phyloP scores from a whole-genome alignment of 2,329 filamentous ascomycete species.

The Pseudopyrenochaeta lycopersici region DNA sequence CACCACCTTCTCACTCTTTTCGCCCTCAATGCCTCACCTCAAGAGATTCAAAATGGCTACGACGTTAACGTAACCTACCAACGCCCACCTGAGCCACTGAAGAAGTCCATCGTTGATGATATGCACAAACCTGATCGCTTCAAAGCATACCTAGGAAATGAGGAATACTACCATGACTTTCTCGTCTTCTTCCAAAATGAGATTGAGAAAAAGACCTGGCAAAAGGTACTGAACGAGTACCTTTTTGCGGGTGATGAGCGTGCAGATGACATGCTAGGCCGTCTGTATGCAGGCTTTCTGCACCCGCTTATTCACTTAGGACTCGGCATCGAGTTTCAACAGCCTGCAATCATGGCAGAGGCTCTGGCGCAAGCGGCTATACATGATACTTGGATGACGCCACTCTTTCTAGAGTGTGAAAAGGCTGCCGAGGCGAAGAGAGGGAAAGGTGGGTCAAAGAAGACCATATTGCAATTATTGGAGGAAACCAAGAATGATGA shows the following conservation, averaged over 20 bases:
- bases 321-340: constrained; percentile 82
- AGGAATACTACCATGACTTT: constrained; percentile 74
- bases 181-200: constrained; percentile 79
- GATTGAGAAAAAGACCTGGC: constrained; percentile 71
- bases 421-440: constrained; percentile 49
- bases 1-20: constrained; percentile 82
- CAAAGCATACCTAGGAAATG: constrained; percentile 68
- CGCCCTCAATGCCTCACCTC: constrained; percentile 72
- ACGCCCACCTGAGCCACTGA: constrained; percentile 58
- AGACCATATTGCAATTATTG: constrained; percentile 67
- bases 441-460: constrained; percentile 17
- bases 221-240: constrained; percentile 70
- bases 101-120: constrained; percentile 62
- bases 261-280: constrained; percentile 73
- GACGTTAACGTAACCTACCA: constrained; percentile 74
- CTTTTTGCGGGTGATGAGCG: constrained; percentile 72
- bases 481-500: constrained; percentile 66
- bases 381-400: constrained; percentile 66
- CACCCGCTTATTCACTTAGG: constrained; percentile 88
- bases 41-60: constrained; percentile 70
- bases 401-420: constrained; percentile 66
- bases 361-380: constrained; percentile 79
- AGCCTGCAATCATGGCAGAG: constrained; percentile 83
- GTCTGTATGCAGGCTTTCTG: constrained; percentile 74
- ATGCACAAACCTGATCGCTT: constrained; percentile 67